These are phyloP conservation scores for Sarcodon sp. DNA, from an alignment of 768 basidiomycete species.

Conservation along the genomic window DNA sequence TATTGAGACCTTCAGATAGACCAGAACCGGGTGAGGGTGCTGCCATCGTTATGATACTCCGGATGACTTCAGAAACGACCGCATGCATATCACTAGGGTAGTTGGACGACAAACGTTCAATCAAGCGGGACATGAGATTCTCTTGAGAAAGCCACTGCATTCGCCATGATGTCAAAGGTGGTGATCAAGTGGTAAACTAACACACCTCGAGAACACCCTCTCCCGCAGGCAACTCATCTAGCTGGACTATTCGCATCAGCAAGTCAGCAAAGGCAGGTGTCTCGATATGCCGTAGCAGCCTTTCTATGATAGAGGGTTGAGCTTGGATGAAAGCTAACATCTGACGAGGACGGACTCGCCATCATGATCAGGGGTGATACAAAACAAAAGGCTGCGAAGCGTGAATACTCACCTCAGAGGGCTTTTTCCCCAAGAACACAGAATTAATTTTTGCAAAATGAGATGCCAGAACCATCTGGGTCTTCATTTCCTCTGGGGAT, in stretches of 20 bases:
- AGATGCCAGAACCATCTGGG: constrained; percentile 75
- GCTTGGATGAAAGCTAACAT: constrained; percentile 88
- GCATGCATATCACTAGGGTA: constrained; percentile 68
- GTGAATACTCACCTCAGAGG: constrained; percentile 54
- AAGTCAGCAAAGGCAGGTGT: constrained; percentile 88
- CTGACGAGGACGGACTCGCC: constrained; percentile 29
- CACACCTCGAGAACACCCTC: constrained; percentile 81
- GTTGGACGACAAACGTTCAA: constrained; percentile 72
- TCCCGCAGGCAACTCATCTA: constrained; percentile 75
- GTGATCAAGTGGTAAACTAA: constrained; percentile 17
- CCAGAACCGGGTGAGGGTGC: constrained; percentile 74
- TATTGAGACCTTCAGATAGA: constrained; percentile 56
- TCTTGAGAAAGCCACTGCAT: constrained; percentile 80
- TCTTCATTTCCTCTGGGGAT: constrained; percentile 78
- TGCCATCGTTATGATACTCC: constrained; percentile 89
- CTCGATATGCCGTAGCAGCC: constrained; percentile 76
- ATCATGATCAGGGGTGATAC: constrained; percentile 16
- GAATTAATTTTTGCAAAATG: constrained; percentile 94
- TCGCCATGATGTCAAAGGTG: constrained; percentile 18
- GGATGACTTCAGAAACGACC: constrained; percentile 83
- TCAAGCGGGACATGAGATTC: constrained; percentile 67
- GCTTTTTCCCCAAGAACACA: constrained; percentile 78
- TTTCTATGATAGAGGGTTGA: constrained; percentile 70
- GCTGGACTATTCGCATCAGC: constrained; percentile 78
- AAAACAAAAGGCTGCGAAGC: constrained; percentile 12